Evolutionary conservation across 116 monocot species (phyloP).

Genomic region (Cymodocea nodosa): DNA sequence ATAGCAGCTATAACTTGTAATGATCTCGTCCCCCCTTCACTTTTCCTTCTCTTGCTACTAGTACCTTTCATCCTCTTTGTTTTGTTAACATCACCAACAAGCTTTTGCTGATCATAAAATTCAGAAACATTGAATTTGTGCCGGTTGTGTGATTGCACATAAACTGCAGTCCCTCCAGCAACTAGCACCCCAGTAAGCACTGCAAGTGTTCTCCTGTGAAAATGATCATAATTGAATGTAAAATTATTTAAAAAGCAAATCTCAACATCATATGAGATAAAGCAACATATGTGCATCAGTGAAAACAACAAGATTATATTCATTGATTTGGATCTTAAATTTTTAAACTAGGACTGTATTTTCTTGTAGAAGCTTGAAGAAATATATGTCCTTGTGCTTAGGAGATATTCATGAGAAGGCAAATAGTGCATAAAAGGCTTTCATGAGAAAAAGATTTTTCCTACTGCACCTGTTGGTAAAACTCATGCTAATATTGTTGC

Average conservation of each 20-base stretch:
- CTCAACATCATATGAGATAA: background rate
- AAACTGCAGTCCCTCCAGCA: conserved; percentile 74
- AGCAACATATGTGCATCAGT: too few relatives aligned
- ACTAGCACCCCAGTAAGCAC: conserved; percentile 47
- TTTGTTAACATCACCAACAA: conserved; percentile 1
- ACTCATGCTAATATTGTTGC: too few relatives aligned
- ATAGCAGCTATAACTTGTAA: conserved; percentile 75
- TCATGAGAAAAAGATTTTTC: too few relatives aligned
- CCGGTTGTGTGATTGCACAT: conserved; percentile 25
- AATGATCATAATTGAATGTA: background rate
- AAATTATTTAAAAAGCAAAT: background rate
- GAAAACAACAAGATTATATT: too few relatives aligned
- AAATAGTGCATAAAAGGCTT: too few relatives aligned
- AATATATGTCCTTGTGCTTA: too few relatives aligned
- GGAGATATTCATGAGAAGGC: too few relatives aligned
- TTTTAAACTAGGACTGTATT: too few relatives aligned
- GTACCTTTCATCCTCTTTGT: conserved; percentile 29
- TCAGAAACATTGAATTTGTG: conserved; percentile 13
- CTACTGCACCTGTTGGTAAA: too few relatives aligned
- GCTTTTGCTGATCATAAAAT: conserved; percentile 5
- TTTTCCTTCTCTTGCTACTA: conserved; percentile 18
- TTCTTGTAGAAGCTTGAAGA: too few relatives aligned
- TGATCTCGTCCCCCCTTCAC: conserved; percentile 47
- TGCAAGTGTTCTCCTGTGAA: conserved; percentile 56
- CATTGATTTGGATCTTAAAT: too few relatives aligned